Evolutionary conservation across 23 red algal genomes (phyloP).

Genomic region (Gracilaria vermiculophylla): DNA sequence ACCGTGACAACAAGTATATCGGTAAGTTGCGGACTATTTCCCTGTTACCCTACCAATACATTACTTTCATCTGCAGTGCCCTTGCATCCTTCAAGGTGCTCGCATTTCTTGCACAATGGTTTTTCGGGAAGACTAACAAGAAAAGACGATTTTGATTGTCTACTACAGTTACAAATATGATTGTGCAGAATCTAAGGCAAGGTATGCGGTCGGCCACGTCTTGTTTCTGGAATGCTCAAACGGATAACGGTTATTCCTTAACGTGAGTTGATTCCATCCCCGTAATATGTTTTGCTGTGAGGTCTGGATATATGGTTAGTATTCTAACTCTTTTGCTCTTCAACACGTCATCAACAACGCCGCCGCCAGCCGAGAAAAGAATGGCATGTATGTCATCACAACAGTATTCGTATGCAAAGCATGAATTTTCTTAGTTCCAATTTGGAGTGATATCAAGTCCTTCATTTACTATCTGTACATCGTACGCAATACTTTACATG

Average conservation of each 20-base stretch:
- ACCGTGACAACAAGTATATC: constrained; percentile 80
- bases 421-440: constrained; percentile 8
- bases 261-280: constrained; percentile 44
- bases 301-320: neutral
- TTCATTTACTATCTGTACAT: constrained; percentile 19
- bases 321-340: neutral
- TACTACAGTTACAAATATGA: constrained; percentile 65
- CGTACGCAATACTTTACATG: constrained; percentile 6
- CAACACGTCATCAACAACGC: neutral
- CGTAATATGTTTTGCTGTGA: neutral
- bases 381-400: constrained; percentile 82
- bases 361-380: constrained; percentile 40
- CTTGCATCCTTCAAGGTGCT: neutral
- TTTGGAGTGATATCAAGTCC: constrained; percentile 21
- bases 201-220: constrained; percentile 74
- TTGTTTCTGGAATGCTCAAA: constrained; percentile 73
- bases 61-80: neutral
- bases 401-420: constrained; percentile 77
- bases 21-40: constrained; percentile 18
- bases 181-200: constrained; percentile 68
- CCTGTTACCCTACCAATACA: neutral
- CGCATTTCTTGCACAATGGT: neutral
- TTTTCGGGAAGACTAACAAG: neutral
- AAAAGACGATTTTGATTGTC: neutral
- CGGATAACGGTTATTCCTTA: constrained; percentile 65